A percentile compares a stretch with the other conserved stretches of the same genome.
These are phyloP conservation scores for Lipomyces japonicus DNA, from an alignment of 805 yeast genomes.

Conservation along the genomic window DNA sequence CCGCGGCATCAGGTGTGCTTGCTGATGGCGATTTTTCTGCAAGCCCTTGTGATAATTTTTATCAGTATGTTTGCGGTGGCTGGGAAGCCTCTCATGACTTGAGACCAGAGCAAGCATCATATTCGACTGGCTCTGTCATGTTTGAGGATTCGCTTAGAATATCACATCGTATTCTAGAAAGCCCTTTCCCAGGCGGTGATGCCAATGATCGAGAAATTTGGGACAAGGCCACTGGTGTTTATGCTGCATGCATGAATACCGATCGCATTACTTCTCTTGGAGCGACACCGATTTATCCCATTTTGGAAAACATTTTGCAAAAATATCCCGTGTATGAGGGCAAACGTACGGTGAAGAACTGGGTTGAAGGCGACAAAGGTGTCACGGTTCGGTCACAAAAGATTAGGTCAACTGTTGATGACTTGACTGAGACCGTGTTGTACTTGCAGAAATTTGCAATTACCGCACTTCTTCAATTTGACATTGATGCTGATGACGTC, in stretches of 20 bases:
- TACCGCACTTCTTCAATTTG: conserved; percentile 24
- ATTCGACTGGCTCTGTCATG: conserved; percentile 24
- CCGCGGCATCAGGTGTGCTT: conserved; percentile 22
- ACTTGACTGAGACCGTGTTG: conserved; percentile 22
- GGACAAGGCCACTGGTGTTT: conserved; percentile 27
- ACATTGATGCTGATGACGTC: conserved; percentile 26
- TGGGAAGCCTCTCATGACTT: conserved; percentile 26
- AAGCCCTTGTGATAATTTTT: conserved; percentile 27
- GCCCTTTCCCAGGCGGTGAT: conserved; percentile 15
- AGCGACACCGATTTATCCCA: conserved; percentile 20
- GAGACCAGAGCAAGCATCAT: conserved; percentile 23
- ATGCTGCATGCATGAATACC: conserved; percentile 27
- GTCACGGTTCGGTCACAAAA: not conserved
- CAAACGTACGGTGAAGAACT: conserved; percentile 10
- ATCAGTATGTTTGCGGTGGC: conserved; percentile 26
- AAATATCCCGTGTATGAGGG: conserved; percentile 16
- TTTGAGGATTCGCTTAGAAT: conserved; percentile 22
- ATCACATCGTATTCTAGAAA: conserved; percentile 23
- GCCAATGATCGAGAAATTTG: conserved; percentile 24
- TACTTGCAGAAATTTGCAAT: conserved; percentile 22
- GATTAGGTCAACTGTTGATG: conserved; percentile 16
- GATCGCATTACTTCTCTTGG: conserved; percentile 20
- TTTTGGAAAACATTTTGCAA: conserved; percentile 16
- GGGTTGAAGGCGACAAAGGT: conserved; percentile 15
- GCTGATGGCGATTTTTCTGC: conserved; percentile 22